phyloP scores from a whole-genome alignment of 305 asterid species.

The Fraxinus xanthoxyloides region DNA sequence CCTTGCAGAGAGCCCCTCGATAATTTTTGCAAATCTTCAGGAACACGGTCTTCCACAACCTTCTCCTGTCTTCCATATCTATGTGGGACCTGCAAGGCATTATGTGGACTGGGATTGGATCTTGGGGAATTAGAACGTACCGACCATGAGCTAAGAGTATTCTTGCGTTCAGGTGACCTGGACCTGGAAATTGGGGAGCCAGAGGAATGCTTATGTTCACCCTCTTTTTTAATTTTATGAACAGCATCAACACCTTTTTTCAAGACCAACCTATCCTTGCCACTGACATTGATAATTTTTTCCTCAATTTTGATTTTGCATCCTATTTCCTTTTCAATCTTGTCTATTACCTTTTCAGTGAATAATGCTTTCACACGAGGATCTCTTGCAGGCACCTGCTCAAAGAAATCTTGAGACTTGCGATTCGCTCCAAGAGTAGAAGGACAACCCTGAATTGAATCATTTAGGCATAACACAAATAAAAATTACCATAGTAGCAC shows the following conservation, averaged over 20 bases:
- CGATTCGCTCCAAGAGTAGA: conserved; percentile 94
- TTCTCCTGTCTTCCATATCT: conserved; percentile 70
- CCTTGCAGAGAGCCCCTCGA: conserved; percentile 82
- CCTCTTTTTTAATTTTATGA: conserved; percentile 75
- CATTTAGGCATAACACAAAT: conserved; percentile 31
- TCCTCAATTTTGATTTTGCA: conserved; percentile 91
- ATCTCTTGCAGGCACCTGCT: conserved; percentile 92
- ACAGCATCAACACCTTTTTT: conserved; percentile 91
- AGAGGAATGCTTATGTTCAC: conserved; percentile 53
- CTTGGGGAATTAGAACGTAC: conserved; percentile 64
- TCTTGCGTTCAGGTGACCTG: conserved; percentile 74
- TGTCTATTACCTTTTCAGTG: conserved; percentile 67
- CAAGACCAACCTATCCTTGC: conserved; percentile 87
- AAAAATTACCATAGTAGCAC: too few relatives aligned
- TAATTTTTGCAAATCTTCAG: conserved; percentile 67
- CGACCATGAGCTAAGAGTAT: conserved; percentile 66
- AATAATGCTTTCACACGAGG: conserved; percentile 83
- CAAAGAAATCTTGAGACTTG: conserved; percentile 94
- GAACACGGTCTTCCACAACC: conserved; percentile 66
- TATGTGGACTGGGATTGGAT: conserved; percentile 64
- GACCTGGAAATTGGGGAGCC: conserved; percentile 59
- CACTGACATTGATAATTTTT: conserved; percentile 89
- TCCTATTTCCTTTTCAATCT: conserved; percentile 90
- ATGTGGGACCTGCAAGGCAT: conserved; percentile 44
- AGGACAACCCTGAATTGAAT: conserved; percentile 76